Conservation (phyloP, 495 filamentous ascomycete genomes). For the Parathielavia appendiculata region DNA sequence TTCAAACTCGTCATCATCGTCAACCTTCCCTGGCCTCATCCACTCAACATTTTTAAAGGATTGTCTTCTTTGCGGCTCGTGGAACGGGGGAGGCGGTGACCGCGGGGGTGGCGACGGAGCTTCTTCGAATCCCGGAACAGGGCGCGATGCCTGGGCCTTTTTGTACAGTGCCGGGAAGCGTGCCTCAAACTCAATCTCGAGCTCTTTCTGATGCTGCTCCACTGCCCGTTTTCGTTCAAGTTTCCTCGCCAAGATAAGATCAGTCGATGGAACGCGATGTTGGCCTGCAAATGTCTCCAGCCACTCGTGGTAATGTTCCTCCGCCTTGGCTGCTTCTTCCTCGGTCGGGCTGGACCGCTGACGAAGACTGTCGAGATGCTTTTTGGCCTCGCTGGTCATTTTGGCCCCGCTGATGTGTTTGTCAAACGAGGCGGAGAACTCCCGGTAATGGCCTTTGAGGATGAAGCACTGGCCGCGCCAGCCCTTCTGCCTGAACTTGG, state of each 20-base stretch:
- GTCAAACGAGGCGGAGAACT: conserved; percentile 44
- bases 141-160: conserved; percentile 33
- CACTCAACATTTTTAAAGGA: conserved; percentile 25
- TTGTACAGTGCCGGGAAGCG: conserved; percentile 34
- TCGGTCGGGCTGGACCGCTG: conserved; percentile 29
- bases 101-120: not conserved
- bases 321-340: conserved; percentile 27
- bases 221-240: conserved; percentile 34
- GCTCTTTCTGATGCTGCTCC: conserved; percentile 37
- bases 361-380: conserved; percentile 39
- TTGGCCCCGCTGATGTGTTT: conserved; percentile 41
- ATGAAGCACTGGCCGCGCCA: conserved; percentile 45
- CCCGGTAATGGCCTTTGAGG: conserved; percentile 46
- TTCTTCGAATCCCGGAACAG: not conserved
- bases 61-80: not conserved
- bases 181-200: conserved; percentile 37
- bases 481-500: conserved; percentile 38
- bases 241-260: conserved; percentile 37
- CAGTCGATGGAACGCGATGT: conserved; percentile 32
- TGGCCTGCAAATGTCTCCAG: conserved; percentile 34
- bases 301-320: conserved; percentile 37
- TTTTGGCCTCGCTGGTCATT: conserved; percentile 38
- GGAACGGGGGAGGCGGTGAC: conserved; percentile 20
- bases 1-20: conserved; percentile 16
- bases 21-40: conserved; percentile 5